Evolutionary conservation across 495 filamentous ascomycete genomes (phyloP), one percentile per base, ranked within the genome.

Genomic region (Xylaria sp.): DNA sequence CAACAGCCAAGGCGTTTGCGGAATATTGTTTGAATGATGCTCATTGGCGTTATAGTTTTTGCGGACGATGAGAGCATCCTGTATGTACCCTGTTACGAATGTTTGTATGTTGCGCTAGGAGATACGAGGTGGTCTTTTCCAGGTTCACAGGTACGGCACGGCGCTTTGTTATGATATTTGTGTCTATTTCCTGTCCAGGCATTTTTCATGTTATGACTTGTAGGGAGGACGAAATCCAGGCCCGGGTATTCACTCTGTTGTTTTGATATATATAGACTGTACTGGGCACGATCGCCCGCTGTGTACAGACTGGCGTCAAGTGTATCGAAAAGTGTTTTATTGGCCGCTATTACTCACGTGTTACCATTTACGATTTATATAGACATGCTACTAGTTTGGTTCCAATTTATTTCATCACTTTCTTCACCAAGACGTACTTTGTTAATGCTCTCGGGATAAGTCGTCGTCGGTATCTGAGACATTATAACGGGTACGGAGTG

Each of bases 281-380:
- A 55, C 68, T 53, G 19, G 68, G 58, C 31, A 31, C 48, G 17
- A 63, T 11, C 31, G 24, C 44, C 57, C 57, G 37, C 3, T 53
- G 58, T 70, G 68, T 63, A 55, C 58, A 55, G 58, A 63, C 12
- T 55, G 44, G 66, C 24, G 66, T 68, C 52, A 33, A 59, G 64
- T 67, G 64, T 67, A 67, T 55, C 31, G 46, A 67, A 67, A 67
- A 67, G 64, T 67, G 64, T 67, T 67, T 67, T 67, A 3, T 35
- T 55, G 55, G 64, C 14, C 19, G 6, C 21, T 43, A n/a, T 55
- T 40, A n/a, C 50, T 40, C 17, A 53, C 14, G 29, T 5, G 21
- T 41, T 21, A 7, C n/a, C n/a, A n/a, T n/a, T 29, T 19, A 37
- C 15, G 9, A n/a, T n/a, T n/a, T 66, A 50, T 53, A 35, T 66